Evolutionary conservation across 495 filamentous ascomycete species (phyloP).

Genomic region (Xylaria acuta): DNA sequence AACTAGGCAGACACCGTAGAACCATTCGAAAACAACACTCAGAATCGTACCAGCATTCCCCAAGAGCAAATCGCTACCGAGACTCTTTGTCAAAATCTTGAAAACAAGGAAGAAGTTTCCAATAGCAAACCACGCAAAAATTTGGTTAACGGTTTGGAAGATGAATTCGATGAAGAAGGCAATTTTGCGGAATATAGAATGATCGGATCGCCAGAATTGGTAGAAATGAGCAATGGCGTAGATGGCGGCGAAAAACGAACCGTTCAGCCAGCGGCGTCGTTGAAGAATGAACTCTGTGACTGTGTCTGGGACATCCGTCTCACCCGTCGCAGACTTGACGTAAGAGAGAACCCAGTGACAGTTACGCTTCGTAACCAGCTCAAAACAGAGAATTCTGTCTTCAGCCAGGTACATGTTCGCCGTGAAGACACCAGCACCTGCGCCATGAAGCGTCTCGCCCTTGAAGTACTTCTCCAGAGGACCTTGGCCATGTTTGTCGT

Average conservation of each 20-base stretch:
- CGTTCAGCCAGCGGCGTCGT: slow-evolving; percentile 96
- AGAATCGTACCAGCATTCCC: slow-evolving; percentile 78
- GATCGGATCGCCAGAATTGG: slow-evolving; percentile 90
- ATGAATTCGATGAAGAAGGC: slow-evolving; percentile 90
- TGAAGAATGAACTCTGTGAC: slow-evolving; percentile 97
- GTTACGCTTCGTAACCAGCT: slow-evolving; percentile 96
- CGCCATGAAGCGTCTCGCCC: slow-evolving; percentile 96
- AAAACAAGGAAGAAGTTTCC: slow-evolving; percentile 99
- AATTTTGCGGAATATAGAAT: slow-evolving; percentile 84
- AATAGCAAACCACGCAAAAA: slow-evolving; percentile 99
- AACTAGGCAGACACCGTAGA: slow-evolving; percentile 88
- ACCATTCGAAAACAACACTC: slow-evolving; percentile 92
- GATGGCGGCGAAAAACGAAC: slow-evolving; percentile 96
- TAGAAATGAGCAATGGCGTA: slow-evolving; percentile 95
- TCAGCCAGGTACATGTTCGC: slow-evolving; percentile 99
- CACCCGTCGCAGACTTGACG: slow-evolving; percentile 93
- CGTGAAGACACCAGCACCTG: slow-evolving; percentile 94
- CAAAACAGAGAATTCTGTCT: slow-evolving; percentile 99
- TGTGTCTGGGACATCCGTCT: slow-evolving; percentile 96
- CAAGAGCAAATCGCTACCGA: slow-evolving; percentile 70
- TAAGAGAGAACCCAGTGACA: slow-evolving; percentile 97
- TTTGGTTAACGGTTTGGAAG: slow-evolving; percentile 94
- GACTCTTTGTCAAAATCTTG: slow-evolving; percentile 89
- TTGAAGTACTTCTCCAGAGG: slow-evolving; percentile 97
- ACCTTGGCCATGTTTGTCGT: slow-evolving; percentile 91